Evolutionary conservation across 164 flowering plant genomes (phyloP), one percentile per base, ranked within the genome.

Genomic region (Cinnamomum micranthum): DNA sequence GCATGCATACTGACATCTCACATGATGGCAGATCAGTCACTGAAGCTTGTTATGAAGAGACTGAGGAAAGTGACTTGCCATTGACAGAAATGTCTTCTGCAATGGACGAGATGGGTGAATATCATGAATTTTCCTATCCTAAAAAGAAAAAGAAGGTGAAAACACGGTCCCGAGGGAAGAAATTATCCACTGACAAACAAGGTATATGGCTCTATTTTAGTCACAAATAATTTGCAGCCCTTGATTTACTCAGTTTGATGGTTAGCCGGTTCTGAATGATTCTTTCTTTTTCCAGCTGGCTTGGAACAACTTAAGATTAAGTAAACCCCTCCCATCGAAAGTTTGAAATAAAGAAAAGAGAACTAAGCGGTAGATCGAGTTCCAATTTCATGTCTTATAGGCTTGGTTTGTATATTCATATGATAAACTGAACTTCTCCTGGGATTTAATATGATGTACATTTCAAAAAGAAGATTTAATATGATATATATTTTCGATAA

Each of bases 111-210:
- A 52, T 78, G 69, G 87, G 73, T 28, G 35, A 47, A 58, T 65
- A 62, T 31, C 63, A 70, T 22, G 65, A 71, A 27, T 55, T 58
- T 73, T 14, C n/a, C 27, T 2, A 73, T 59, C 33, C 12, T 28
- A 86, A 84, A 78, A 76, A 35, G 77, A 88, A 84, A 80, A 90
- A 83, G 87, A 90, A 83, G 85, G 77, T 51, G 50, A 85, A 85
- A 72, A 85, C 78, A 31, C 80, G 81, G 47, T 64, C 71, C 2
- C 75, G 51, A 27, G 73, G 77, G 75, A 85, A 75, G 71, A 72
- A 68, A 41, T n/a, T 24, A 31, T 72, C 78, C 50, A 33, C 41
- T 73, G 81, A 70, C 27, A 62, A 62, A 4, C 62, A 70, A 73
- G 84, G 84, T 82, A 50, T 11, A 33, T 41, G 47, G 59, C 51